Percentiles rank a stretch among this genome's conserved stretches.
These are phyloP conservation scores for Bruguiera hainesii DNA, from an alignment of 441 rosid genomes.

Conservation along the genomic window DNA sequence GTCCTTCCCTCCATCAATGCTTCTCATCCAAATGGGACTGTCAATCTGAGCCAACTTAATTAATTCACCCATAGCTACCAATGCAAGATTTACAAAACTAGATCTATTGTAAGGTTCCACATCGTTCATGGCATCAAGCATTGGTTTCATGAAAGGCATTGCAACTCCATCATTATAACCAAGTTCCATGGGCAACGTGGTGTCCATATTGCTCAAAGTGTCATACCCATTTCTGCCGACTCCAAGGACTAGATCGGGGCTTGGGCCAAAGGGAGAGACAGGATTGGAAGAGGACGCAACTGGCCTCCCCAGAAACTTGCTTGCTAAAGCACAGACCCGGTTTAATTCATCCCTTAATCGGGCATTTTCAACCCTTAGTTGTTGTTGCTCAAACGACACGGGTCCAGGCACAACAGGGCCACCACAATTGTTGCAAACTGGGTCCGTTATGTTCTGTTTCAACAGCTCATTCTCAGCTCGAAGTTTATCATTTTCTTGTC, in stretches of 20 bases:
- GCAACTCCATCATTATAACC: conserved; percentile 34
- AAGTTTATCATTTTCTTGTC: conserved; percentile 75
- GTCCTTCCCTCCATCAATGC: conserved; percentile 44
- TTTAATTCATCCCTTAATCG: conserved; percentile 70
- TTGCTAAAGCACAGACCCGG: conserved; percentile 67
- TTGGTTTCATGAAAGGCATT: conserved; percentile 23
- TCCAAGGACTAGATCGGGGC: conserved; percentile 48
- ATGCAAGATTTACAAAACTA: conserved; percentile 53
- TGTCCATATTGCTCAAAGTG: conserved; percentile 22
- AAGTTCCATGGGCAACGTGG: conserved; percentile 36
- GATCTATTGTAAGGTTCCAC: conserved; percentile 45
- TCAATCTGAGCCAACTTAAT: conserved; percentile 56
- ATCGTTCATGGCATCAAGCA: conserved; percentile 17
- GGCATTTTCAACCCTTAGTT: conserved; percentile 71
- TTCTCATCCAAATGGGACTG: conserved; percentile 63
- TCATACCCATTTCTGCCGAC: conserved; percentile 50
- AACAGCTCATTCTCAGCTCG: conserved; percentile 68
- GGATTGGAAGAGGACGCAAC: conserved; percentile 32
- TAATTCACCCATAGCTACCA: conserved; percentile 74
- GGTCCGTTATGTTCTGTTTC: conserved; percentile 58
- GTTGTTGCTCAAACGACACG: conserved; percentile 66
- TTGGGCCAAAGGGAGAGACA: conserved; percentile 43
- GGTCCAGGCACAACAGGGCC: conserved; percentile 62
- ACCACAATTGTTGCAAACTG: conserved; percentile 70
- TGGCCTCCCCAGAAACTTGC: conserved; percentile 71